A percentile compares a stretch with the other conserved stretches of the same genome.
Conservation (phyloP, 805 yeast species). For the Candida boidinii region DNA sequence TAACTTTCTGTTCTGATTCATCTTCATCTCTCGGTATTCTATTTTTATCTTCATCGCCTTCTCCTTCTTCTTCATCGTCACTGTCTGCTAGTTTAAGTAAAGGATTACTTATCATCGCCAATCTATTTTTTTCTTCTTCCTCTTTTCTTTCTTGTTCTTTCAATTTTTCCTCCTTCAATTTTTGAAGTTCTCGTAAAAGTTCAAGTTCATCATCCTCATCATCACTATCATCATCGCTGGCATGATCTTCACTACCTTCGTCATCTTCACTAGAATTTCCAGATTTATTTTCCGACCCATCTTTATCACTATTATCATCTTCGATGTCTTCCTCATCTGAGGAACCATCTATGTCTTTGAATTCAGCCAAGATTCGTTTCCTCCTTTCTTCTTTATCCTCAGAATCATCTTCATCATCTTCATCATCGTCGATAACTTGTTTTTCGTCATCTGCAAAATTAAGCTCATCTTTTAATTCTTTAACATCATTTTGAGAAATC, state of each 20-base stretch:
- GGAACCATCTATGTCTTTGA: slow-evolving; percentile 24
- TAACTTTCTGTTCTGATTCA: slow-evolving; percentile 2
- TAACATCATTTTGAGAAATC: slow-evolving; percentile 3
- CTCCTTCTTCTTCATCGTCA: slow-evolving; percentile 5
- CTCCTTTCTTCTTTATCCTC: slow-evolving; percentile 7
- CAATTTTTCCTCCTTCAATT: slow-evolving; percentile 27
- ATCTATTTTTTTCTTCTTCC: slow-evolving; percentile 14
- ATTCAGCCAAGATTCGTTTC: slow-evolving; percentile 9
- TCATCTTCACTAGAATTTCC: slow-evolving; percentile 11
- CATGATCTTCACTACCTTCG: slow-evolving; percentile 5
- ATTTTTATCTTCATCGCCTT: too few relatives aligned
- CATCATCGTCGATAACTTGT: neutral
- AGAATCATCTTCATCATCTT: neutral
- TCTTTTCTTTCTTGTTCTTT: slow-evolving; percentile 17
- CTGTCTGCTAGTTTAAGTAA: slow-evolving; percentile 7
- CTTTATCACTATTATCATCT: slow-evolving; percentile 20
- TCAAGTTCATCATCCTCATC: slow-evolving; percentile 48
- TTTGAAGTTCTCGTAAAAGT: slow-evolving; percentile 30
- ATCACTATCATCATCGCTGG: neutral
- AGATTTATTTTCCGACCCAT: too few relatives aligned
- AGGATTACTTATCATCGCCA: slow-evolving; percentile 20
- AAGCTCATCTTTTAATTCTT: slow-evolving; percentile 7
- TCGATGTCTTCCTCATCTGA: slow-evolving; percentile 40
- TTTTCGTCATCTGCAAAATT: slow-evolving; percentile 2
- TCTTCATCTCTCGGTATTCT: slow-evolving; percentile 8